These are phyloP conservation scores for Simplicillium aogashimaense DNA, from an alignment of 2,329 filamentous ascomycete genomes.

Conservation along the genomic window DNA sequence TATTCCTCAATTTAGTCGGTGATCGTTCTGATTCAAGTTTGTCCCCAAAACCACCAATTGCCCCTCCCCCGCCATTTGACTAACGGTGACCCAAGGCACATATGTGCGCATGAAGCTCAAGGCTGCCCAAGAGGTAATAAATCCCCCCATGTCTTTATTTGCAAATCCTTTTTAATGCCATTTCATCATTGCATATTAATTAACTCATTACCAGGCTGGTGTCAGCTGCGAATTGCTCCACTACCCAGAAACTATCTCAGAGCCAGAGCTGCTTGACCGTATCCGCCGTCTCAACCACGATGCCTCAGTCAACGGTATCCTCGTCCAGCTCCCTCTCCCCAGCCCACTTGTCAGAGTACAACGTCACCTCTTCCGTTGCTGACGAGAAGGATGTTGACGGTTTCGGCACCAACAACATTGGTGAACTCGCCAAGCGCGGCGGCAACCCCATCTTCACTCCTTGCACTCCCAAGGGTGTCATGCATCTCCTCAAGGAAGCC, in stretches of 20 bases:
- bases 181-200: too few relatives aligned
- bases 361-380: constrained; percentile 79
- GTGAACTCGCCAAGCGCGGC: constrained; percentile 91
- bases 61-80: not conserved
- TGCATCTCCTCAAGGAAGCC: constrained; percentile 78
- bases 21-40: constrained; percentile 83
- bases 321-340: constrained; percentile 88
- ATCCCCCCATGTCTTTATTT: too few relatives aligned
- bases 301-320: constrained; percentile 74
- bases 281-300: constrained; percentile 82
- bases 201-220: constrained; percentile 51
- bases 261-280: constrained; percentile 76
- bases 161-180: too few relatives aligned
- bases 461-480: constrained; percentile 95
- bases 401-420: constrained; percentile 89
- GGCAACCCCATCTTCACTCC: constrained; percentile 83
- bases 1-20: constrained; percentile 53
- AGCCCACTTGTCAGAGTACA: constrained; percentile 83
- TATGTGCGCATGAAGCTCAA: constrained; percentile 99
- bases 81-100: constrained; percentile 51
- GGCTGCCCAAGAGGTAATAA: constrained; percentile 73
- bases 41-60: constrained; percentile 9
- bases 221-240: constrained; percentile 82
- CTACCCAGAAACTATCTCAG: constrained; percentile 69
- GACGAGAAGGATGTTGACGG: constrained; percentile 98